These are phyloP conservation scores for Apiotrichum siamense DNA, from an alignment of 1,284 basidiomycete species.

Conservation along the genomic window DNA sequence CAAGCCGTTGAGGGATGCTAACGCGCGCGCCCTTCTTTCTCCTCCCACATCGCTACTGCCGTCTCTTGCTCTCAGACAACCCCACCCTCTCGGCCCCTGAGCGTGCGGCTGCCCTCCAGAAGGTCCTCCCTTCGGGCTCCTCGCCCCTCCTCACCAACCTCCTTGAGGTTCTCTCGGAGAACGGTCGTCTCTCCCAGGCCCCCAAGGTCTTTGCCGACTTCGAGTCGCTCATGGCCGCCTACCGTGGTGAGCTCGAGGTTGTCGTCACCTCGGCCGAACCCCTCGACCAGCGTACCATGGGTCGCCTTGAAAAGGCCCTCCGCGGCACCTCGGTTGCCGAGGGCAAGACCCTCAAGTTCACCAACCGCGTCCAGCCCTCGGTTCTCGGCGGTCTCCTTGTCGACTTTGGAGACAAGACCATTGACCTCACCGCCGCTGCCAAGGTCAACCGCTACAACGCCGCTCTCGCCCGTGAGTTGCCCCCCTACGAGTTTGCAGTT, in stretches of 20 bases:
- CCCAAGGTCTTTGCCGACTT: constrained; percentile 86
- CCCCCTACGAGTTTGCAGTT: too few species aligned
- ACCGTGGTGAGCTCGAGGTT: constrained; percentile 91
- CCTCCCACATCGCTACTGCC: background rate
- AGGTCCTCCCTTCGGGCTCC: constrained; percentile 61
- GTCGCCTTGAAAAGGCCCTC: constrained; percentile 73
- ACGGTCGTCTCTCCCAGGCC: constrained; percentile 81
- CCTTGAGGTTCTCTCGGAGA: constrained; percentile 83
- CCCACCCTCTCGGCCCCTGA: constrained; percentile 81
- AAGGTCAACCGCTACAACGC: constrained; percentile 93
- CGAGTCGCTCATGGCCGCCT: constrained; percentile 77
- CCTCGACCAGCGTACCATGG: constrained; percentile 63
- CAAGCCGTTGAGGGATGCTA: background rate
- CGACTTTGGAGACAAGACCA: constrained; percentile 96
- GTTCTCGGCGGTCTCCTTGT: constrained; percentile 86
- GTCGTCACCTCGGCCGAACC: constrained; percentile 81
- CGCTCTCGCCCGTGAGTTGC: constrained; percentile 64
- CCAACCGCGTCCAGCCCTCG: constrained; percentile 87
- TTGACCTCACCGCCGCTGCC: constrained; percentile 83
- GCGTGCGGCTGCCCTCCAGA: constrained; percentile 62
- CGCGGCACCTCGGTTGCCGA: constrained; percentile 78
- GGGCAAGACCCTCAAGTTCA: constrained; percentile 77
- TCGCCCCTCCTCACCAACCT: constrained; percentile 86
- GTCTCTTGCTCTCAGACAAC: constrained; percentile 53
- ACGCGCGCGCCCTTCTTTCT: background rate